Conservation (phyloP, 768 basidiomycete genomes). For the Mrakia hoshinonis region DNA sequence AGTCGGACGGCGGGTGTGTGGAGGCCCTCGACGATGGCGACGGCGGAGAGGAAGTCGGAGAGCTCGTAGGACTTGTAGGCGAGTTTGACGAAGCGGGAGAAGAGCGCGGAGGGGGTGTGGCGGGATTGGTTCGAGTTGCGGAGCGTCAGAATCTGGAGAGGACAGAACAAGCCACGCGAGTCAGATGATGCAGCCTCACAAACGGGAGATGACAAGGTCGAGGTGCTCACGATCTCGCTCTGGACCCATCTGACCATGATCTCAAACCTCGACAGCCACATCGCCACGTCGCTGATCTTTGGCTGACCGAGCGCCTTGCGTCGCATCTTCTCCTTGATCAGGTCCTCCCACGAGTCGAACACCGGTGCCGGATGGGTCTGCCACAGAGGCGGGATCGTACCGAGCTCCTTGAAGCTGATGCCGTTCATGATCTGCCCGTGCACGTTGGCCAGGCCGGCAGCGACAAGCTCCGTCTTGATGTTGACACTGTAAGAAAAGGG, state of each 20-base stretch:
- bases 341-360: conserved; percentile 68
- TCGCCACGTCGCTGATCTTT: conserved; percentile 50
- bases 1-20: conserved; percentile 59
- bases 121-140: not conserved
- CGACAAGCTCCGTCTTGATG: conserved; percentile 52
- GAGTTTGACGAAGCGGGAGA: conserved; percentile 72
- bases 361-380: conserved; percentile 46
- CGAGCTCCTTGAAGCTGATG: conserved; percentile 80
- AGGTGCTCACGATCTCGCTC: conserved; percentile 54
- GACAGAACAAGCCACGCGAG: not conserved
- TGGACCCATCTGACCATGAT: conserved; percentile 69
- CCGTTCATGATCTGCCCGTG: conserved; percentile 77
- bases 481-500: conserved; percentile 2
- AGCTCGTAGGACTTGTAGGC: conserved; percentile 75
- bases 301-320: conserved; percentile 46
- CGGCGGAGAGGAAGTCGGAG: conserved; percentile 64
- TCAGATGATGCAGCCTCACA: not conserved
- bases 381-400: conserved; percentile 37
- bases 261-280: conserved; percentile 67
- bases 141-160: conserved; percentile 9
- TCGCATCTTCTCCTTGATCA: conserved; percentile 62
- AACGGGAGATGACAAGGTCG: not conserved
- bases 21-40: conserved; percentile 70
- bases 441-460: conserved; percentile 75
- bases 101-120: conserved; percentile 51